Conservation (phyloP, 768 basidiomycete species). For the Mycena polygramma region DNA sequence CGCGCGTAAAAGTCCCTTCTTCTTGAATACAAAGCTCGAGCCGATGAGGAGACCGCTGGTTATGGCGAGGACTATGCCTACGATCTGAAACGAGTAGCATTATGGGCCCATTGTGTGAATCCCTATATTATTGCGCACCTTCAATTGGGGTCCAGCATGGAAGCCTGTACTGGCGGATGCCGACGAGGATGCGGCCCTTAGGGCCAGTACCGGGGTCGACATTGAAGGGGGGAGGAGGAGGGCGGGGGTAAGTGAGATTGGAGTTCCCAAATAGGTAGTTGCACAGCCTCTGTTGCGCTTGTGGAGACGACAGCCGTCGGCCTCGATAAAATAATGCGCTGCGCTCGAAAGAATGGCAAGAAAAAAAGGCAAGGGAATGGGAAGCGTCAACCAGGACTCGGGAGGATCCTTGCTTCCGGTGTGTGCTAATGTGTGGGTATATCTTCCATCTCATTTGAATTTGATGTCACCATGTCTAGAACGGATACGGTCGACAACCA, state of each 20-base stretch:
- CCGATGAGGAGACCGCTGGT: constrained; percentile 91
- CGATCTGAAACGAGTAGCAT: constrained; percentile 57
- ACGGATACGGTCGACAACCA: no score
- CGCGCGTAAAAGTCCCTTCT: constrained; percentile 88
- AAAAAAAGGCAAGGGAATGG: not conserved
- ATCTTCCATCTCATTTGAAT: no score
- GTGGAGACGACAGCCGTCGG: not conserved
- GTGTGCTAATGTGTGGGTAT: no score
- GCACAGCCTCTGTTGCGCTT: constrained; percentile 15
- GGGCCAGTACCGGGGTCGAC: constrained; percentile 8
- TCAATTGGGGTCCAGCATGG: constrained; percentile 12
- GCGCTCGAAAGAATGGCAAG: not conserved
- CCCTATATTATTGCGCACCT: constrained; percentile 17
- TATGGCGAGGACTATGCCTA: constrained; percentile 84
- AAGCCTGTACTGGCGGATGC: constrained; percentile 8
- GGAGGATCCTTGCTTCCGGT: not conserved
- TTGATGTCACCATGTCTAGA: no score
- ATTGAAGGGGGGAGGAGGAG: constrained; percentile 10
- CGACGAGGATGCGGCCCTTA: constrained; percentile 8
- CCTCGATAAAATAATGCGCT: not conserved
- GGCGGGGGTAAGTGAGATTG: constrained; percentile 15
- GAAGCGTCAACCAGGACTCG: not conserved
- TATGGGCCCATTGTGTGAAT: constrained; percentile 1
- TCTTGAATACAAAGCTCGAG: constrained; percentile 96
- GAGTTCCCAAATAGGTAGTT: constrained; percentile 16